These are phyloP conservation scores for Chlorella sp. DNA, from an alignment of 139 green algal genomes.

Conservation along the genomic window DNA sequence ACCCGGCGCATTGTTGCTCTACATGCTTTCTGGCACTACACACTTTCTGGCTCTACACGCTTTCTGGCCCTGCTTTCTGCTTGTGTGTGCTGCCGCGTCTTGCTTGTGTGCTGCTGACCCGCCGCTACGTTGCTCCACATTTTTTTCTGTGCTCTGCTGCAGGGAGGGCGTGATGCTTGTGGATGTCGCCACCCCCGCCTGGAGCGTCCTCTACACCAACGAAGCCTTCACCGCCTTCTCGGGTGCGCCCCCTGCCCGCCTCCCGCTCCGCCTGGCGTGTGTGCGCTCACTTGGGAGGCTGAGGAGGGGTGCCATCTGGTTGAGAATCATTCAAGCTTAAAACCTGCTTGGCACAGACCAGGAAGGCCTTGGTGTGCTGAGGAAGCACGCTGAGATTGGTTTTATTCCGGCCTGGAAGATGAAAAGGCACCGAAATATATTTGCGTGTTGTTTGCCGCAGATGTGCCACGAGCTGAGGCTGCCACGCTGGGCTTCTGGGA, in stretches of 20 bases:
- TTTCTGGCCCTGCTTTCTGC: neutral
- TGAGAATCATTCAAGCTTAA: no score
- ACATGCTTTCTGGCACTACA: no score
- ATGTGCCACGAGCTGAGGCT: constrained; percentile 3
- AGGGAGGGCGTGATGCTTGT: constrained; percentile 83
- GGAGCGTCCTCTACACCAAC: constrained; percentile 48
- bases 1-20: neutral
- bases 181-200: constrained; percentile 47
- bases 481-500: constrained; percentile 42
- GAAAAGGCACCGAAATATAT: no score
- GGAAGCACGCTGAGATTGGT: no score
- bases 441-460: neutral
- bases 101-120: neutral
- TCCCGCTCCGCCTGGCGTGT: neutral
- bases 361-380: no score
- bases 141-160: neutral
- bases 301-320: neutral
- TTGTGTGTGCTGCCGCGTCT: neutral
- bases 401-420: no score
- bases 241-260: neutral
- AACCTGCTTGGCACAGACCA: no score
- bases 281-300: neutral
- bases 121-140: constrained; percentile 39
- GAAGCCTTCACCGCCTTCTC: constrained; percentile 15
- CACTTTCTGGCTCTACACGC: no score